Evolutionary conservation across 164 flowering plant genomes (phyloP), one percentile per base, ranked within the genome.

Genomic region (Nymphaea colorata): DNA sequence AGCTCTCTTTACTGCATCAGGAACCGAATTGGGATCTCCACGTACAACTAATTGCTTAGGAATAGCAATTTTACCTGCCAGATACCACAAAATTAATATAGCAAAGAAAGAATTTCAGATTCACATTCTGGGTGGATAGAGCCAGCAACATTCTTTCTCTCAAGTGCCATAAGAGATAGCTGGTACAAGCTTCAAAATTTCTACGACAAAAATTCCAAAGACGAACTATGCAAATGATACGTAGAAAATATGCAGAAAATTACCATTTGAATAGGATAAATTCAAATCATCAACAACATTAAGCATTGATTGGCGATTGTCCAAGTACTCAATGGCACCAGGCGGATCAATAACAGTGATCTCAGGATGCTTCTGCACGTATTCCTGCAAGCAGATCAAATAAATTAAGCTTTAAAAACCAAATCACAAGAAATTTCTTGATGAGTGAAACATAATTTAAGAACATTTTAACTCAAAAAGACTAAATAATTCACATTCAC

Each of bases 281-380:
- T 87, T 83, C 77, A 92, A 73, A 74, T 88, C 96, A 73, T 96
- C 95, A 68, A 90, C 96, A 73, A 84, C 94, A 70, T 91, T 90
- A 15, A 91, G 93, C 99, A 94, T 90, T 62, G 81, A 89, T 61
- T 89, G 96, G 42, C 97, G 93, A 79, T 85, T 85, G 64, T 78
- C 85, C 36, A 94, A 79, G 70, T 88, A 92, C 68, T 86, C 90
- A 61, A 93, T 91, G 43, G 96, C 96, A 81, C 83, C 93, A 36
- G 98, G 98, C 71, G 96, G 98, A 77, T 93, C 98, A 73, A 93
- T 92, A 65, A 93, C 94, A 42, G 89, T 91, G 64, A 93, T 97
- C 76, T 93, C 96, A 15, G 98, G 98, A 76, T 93, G 91, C 25
- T 82, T 74, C 69, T 69, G 72, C 75, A 87, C 44, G 64, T 87